phyloP scores from a whole-genome alignment of 75 land plant species.

The Chamaecyparis obtusa region DNA sequence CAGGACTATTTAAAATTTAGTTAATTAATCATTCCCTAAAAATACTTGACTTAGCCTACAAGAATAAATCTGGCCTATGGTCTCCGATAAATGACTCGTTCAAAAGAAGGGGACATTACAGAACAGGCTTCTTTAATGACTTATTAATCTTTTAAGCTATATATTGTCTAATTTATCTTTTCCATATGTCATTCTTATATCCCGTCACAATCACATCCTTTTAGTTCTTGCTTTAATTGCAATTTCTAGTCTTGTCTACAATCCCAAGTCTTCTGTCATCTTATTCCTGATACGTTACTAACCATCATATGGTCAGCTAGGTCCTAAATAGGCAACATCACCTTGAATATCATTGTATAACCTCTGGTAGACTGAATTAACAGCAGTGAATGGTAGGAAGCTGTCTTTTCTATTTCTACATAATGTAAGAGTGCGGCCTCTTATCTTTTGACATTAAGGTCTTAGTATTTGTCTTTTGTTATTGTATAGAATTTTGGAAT shows the following conservation, averaged over 20 bases:
- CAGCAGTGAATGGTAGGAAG: background rate
- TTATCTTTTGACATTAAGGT: background rate
- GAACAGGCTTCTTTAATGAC: background rate
- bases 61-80: too few species aligned
- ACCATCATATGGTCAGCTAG: background rate
- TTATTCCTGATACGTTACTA: too few species aligned
- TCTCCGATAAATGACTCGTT: too few species aligned
- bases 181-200: background rate
- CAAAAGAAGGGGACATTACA: too few species aligned
- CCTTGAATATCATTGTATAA: background rate
- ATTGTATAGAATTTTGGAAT: background rate
- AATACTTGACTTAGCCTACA: too few species aligned
- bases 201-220: too few species aligned
- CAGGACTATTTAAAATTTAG: too few species aligned
- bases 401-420: background rate
- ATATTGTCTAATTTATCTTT: background rate
- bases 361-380: background rate
- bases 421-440: background rate
- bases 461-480: background rate
- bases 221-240: too few species aligned
- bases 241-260: too few species aligned
- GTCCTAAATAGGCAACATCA: background rate
- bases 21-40: too few species aligned
- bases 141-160: background rate
- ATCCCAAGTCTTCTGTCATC: too few species aligned